These are phyloP conservation scores for Penicillium macrosclerotiorum DNA, from an alignment of 495 filamentous ascomycete species.

Conservation along the genomic window DNA sequence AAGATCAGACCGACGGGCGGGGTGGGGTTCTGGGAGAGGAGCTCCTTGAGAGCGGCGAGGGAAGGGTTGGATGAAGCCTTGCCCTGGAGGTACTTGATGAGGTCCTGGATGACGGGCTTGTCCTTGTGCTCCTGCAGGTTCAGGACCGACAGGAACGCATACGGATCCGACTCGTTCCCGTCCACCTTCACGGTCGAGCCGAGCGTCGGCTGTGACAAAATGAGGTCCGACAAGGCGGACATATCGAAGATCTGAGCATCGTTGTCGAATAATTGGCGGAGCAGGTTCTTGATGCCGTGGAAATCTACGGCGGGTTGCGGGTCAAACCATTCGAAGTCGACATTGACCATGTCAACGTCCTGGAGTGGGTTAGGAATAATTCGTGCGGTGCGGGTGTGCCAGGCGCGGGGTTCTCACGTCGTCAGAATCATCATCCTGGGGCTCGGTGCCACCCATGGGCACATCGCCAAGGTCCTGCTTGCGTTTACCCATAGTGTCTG, in stretches of 20 bases:
- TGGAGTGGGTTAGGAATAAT: constrained; percentile 27
- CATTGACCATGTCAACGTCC: constrained; percentile 88
- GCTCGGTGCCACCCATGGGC: constrained; percentile 39
- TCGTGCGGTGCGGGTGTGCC: background rate
- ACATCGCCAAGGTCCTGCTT: constrained; percentile 49
- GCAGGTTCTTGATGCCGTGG: constrained; percentile 86
- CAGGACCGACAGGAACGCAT: constrained; percentile 88
- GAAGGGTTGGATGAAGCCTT: constrained; percentile 54
- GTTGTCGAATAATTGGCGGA: constrained; percentile 90
- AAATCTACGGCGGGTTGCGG: constrained; percentile 88
- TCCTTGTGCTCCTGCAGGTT: constrained; percentile 79
- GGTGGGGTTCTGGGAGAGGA: constrained; percentile 52
- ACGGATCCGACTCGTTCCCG: constrained; percentile 89
- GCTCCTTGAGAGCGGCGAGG: constrained; percentile 50
- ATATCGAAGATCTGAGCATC: constrained; percentile 83
- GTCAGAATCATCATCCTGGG: constrained; percentile 37
- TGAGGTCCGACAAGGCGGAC: constrained; percentile 80
- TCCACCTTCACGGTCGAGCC: constrained; percentile 96
- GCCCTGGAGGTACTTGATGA: constrained; percentile 68
- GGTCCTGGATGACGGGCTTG: constrained; percentile 64
- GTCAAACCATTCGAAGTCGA: constrained; percentile 99
- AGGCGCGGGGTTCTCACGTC: constrained; percentile 32
- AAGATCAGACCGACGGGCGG: constrained; percentile 78
- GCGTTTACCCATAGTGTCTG: constrained; percentile 48
- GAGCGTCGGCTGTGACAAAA: constrained; percentile 82